Evolutionary conservation across 2,329 filamentous ascomycete species (phyloP).

Genomic region (Aplosporella prunicola): DNA sequence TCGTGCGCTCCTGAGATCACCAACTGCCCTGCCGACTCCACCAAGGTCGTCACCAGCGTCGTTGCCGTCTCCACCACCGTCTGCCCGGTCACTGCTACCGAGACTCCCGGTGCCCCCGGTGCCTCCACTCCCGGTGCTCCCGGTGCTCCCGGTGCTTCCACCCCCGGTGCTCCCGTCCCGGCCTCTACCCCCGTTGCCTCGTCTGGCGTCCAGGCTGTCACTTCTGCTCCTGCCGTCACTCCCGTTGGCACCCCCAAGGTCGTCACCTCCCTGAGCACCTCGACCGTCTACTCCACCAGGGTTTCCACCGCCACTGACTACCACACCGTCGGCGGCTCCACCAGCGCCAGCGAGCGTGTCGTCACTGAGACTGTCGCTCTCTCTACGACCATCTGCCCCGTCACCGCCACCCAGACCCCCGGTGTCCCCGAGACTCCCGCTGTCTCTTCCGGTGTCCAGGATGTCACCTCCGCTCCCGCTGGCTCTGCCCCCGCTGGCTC

Average conservation of each 20-base stretch:
- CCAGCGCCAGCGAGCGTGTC: slow-evolving; percentile 7
- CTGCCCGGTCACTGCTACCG: slow-evolving; percentile 29
- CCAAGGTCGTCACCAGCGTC: slow-evolving; percentile 12
- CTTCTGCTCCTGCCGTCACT: slow-evolving; percentile 11
- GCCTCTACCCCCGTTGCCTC: slow-evolving; percentile 14
- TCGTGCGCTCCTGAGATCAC: slow-evolving; percentile 10
- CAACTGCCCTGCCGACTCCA: slow-evolving; percentile 13
- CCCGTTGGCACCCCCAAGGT: slow-evolving; percentile 4
- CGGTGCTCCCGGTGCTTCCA: not conserved
- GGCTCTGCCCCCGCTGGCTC: too few relatives aligned
- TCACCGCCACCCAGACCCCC: slow-evolving; percentile 10
- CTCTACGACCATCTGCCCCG: slow-evolving; percentile 16
- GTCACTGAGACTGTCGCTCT: slow-evolving; percentile 14
- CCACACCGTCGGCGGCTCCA: too few relatives aligned
- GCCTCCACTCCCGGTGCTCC: slow-evolving; percentile 5
- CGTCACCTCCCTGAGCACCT: slow-evolving; percentile 11
- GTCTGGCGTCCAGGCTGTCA: not conserved
- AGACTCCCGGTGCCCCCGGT: slow-evolving; percentile 20
- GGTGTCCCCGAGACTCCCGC: slow-evolving; percentile 2
- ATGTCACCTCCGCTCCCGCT: slow-evolving; percentile 9
- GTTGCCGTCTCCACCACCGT: slow-evolving; percentile 30
- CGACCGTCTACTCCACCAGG: slow-evolving; percentile 15
- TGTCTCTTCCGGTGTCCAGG: slow-evolving; percentile 1
- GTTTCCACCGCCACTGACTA: too few relatives aligned
- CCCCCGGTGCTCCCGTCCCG: slow-evolving; percentile 1